Percentiles rank a stretch among this genome's conserved stretches.
Evolutionary conservation across 257 asterid genomes (phyloP).

Genomic region (Euphrasia confusa): DNA sequence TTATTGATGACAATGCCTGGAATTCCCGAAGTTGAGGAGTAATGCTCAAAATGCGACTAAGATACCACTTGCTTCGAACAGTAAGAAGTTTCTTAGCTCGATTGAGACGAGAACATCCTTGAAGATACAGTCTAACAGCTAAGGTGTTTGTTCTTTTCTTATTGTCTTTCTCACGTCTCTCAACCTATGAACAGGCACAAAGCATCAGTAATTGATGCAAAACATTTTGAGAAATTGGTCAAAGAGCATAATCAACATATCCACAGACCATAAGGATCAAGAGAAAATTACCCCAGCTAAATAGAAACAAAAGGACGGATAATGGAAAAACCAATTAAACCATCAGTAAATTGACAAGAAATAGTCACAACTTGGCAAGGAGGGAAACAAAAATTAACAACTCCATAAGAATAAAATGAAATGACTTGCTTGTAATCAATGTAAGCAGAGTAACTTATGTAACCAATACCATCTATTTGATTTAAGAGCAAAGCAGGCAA

Average conservation of each 20-base stretch:
- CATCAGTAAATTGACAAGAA: background rate
- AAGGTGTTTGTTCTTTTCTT: slow-evolving; percentile 63
- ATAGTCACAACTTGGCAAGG: background rate
- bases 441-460: background rate
- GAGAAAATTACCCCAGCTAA: slow-evolving; percentile 16
- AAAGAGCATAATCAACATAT: slow-evolving; percentile 4
- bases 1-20: slow-evolving; percentile 88
- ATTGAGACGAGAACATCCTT: slow-evolving; percentile 75
- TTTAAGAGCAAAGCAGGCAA: slow-evolving; percentile 1
- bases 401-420: slow-evolving; percentile 17
- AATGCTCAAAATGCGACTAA: slow-evolving; percentile 81
- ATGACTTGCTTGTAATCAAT: slow-evolving; percentile 16
- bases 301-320: slow-evolving; percentile 3
- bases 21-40: slow-evolving; percentile 98
- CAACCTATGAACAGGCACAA: slow-evolving; percentile 54
- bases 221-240: slow-evolving; percentile 19
- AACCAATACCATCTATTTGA: slow-evolving; percentile 1
- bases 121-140: slow-evolving; percentile 72
- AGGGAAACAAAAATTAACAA: slow-evolving; percentile 12
- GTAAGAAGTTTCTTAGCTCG: slow-evolving; percentile 74
- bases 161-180: slow-evolving; percentile 78
- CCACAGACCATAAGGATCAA: slow-evolving; percentile 15
- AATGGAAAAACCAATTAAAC: slow-evolving; percentile 12
- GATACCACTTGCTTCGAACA: slow-evolving; percentile 90
- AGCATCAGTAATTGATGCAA: slow-evolving; percentile 26